These are phyloP conservation scores for Septoria linicola DNA, from an alignment of 2,329 filamentous ascomycete species.

Conservation along the genomic window DNA sequence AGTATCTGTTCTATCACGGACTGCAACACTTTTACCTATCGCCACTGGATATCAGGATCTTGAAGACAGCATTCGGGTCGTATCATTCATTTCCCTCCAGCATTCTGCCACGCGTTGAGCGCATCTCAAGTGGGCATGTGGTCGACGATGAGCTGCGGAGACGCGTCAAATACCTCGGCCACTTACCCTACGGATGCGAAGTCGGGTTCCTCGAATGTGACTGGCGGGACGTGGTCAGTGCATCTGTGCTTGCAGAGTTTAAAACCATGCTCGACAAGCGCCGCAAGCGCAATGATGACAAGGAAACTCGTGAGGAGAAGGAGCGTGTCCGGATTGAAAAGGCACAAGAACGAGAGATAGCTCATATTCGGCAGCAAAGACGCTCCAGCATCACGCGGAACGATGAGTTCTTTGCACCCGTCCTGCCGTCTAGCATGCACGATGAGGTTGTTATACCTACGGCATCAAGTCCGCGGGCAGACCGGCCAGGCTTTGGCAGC, in stretches of 20 bases:
- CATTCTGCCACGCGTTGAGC: constrained; percentile 81
- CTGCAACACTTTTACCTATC: constrained; percentile 87
- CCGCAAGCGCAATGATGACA: constrained; percentile 75
- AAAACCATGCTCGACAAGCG: constrained; percentile 72
- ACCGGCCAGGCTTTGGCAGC: constrained; percentile 62
- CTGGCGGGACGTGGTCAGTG: constrained; percentile 84
- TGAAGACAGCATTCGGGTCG: constrained; percentile 82
- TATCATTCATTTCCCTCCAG: constrained; percentile 82
- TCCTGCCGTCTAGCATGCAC: constrained; percentile 30
- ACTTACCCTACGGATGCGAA: constrained; percentile 86
- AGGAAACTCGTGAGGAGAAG: constrained; percentile 81
- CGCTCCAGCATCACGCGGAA: constrained; percentile 51
- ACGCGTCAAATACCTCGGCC: constrained; percentile 80
- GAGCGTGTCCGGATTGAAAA: constrained; percentile 80
- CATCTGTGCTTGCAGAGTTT: constrained; percentile 73
- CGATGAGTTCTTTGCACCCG: constrained; percentile 40
- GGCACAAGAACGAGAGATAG: constrained; percentile 68
- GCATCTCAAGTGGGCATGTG: constrained; percentile 82
- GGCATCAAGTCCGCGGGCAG: constrained; percentile 54
- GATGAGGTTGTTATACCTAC: constrained; percentile 29
- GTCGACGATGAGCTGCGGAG: constrained; percentile 82
- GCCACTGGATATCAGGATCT: constrained; percentile 84
- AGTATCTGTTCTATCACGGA: constrained; percentile 86
- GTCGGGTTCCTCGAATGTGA: constrained; percentile 91
- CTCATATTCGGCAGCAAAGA: constrained; percentile 62